These are phyloP conservation scores for Lineolata rhizophorae DNA, from an alignment of 495 filamentous ascomycete genomes.

Conservation along the genomic window DNA sequence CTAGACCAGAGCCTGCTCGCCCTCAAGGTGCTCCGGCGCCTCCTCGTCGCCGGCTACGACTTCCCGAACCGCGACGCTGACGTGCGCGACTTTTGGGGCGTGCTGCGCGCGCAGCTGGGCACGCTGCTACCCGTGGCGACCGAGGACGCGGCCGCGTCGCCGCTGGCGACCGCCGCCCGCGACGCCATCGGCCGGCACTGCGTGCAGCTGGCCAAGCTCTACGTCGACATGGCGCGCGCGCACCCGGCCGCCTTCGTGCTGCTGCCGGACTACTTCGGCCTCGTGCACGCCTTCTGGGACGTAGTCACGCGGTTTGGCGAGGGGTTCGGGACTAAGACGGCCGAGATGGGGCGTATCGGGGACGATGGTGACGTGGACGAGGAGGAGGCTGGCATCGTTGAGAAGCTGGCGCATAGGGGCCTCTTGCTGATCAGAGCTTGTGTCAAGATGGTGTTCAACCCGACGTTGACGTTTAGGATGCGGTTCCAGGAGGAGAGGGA, in stretches of 20 bases:
- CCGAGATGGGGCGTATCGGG: conserved; percentile 20
- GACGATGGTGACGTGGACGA: conserved; percentile 28
- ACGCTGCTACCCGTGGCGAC: conserved; percentile 35
- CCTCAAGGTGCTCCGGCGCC: conserved; percentile 57
- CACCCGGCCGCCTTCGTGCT: conserved; percentile 65
- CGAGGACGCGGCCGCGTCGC: conserved; percentile 24
- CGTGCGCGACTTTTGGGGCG: conserved; percentile 54
- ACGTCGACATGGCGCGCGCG: conserved; percentile 54
- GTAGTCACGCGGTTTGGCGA: conserved; percentile 55
- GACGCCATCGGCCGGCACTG: conserved; percentile 47
- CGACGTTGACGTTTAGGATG: conserved; percentile 61
- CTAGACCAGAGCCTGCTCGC: conserved; percentile 56
- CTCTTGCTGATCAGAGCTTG: conserved; percentile 68
- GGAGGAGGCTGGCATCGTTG: conserved; percentile 34
- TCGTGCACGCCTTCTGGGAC: conserved; percentile 66
- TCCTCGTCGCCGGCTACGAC: conserved; percentile 65
- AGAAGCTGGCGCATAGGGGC: conserved; percentile 59
- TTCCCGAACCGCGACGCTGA: conserved; percentile 55
- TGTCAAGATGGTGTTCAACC: conserved; percentile 60
- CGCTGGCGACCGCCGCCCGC: no score
- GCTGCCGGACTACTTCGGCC: conserved; percentile 50
- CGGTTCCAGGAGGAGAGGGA: conserved; percentile 44
- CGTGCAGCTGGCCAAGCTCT: conserved; percentile 74
- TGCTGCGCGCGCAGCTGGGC: conserved; percentile 47
- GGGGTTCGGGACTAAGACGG: conserved; percentile 30